Conservation (phyloP, 805 yeast species). For the Lipomyces orientalis region DNA sequence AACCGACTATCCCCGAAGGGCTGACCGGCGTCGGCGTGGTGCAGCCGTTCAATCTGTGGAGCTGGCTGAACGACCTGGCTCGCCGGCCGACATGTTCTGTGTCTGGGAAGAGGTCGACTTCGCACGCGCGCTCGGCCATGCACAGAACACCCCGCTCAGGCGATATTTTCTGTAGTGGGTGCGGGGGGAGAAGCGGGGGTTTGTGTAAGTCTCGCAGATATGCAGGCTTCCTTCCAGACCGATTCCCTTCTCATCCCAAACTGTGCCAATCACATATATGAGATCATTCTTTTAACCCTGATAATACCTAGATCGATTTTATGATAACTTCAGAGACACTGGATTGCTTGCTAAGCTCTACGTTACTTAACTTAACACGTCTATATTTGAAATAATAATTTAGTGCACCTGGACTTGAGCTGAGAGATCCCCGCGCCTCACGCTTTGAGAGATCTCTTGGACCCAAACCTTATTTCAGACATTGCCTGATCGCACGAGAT, state of each 20-base stretch:
- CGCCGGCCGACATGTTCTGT: background rate
- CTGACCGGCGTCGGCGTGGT: background rate
- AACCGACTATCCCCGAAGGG: background rate
- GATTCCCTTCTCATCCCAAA: background rate
- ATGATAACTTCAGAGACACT: background rate
- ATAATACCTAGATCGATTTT: background rate
- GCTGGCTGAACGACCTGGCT: slow-evolving; percentile 1
- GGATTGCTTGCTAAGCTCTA: background rate
- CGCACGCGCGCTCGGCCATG: background rate
- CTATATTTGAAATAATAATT: background rate
- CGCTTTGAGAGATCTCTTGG: background rate
- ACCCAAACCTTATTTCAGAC: background rate
- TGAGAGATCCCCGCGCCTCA: background rate
- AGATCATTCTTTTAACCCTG: background rate
- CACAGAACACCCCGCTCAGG: background rate
- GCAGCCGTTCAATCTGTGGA: background rate
- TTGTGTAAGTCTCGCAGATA: background rate
- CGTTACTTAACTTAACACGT: background rate
- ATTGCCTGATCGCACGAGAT: background rate
- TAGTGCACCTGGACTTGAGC: background rate
- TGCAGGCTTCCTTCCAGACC: background rate
- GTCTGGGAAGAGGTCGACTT: background rate
- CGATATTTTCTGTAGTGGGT: background rate
- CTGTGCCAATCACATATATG: background rate
- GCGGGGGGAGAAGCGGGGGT: slow-evolving; percentile 1